Evolutionary conservation across 1,284 basidiomycete species (phyloP).

Genomic region (Mixia osmundae): DNA sequence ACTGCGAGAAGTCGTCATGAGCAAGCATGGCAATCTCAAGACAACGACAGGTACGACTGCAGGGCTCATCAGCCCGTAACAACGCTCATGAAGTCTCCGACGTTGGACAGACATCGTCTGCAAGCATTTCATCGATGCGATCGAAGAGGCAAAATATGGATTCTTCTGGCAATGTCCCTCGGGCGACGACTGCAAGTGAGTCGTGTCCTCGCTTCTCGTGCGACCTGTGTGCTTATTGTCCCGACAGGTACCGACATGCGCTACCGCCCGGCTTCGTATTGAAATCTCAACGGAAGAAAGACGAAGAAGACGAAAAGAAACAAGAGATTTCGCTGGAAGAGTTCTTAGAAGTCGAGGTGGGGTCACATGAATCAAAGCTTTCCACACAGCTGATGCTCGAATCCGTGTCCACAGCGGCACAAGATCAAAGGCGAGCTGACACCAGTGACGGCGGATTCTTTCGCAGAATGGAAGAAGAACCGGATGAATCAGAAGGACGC

Average conservation of each 20-base stretch:
- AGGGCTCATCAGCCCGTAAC: slow-evolving; percentile 10
- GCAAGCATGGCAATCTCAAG: slow-evolving; percentile 49
- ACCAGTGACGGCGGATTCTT: slow-evolving; percentile 82
- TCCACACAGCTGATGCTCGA: neutral
- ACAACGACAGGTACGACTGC: slow-evolving; percentile 84
- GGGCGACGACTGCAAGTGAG: no score
- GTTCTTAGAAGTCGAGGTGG: slow-evolving; percentile 85
- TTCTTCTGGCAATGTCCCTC: no score
- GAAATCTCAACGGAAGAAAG: slow-evolving; percentile 20
- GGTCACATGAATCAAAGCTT: slow-evolving; percentile 13
- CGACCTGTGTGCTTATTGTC: neutral
- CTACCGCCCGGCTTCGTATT: slow-evolving; percentile 70
- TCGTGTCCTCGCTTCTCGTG: no score
- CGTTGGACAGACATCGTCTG: slow-evolving; percentile 54
- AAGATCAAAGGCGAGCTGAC: slow-evolving; percentile 72
- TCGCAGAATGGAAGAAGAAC: slow-evolving; percentile 86
- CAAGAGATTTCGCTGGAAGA: slow-evolving; percentile 84
- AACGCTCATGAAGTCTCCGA: neutral
- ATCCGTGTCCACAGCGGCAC: slow-evolving; percentile 40
- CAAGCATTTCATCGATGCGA: slow-evolving; percentile 90
- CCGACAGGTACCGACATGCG: slow-evolving; percentile 39
- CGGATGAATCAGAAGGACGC: slow-evolving; percentile 77
- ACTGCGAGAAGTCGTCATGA: slow-evolving; percentile 50
- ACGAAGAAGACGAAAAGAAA: slow-evolving; percentile 42
- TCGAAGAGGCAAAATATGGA: slow-evolving; percentile 61